Conservation (phyloP, 1,284 basidiomycete species). For the Cystobasidiaceae sp. region DNA sequence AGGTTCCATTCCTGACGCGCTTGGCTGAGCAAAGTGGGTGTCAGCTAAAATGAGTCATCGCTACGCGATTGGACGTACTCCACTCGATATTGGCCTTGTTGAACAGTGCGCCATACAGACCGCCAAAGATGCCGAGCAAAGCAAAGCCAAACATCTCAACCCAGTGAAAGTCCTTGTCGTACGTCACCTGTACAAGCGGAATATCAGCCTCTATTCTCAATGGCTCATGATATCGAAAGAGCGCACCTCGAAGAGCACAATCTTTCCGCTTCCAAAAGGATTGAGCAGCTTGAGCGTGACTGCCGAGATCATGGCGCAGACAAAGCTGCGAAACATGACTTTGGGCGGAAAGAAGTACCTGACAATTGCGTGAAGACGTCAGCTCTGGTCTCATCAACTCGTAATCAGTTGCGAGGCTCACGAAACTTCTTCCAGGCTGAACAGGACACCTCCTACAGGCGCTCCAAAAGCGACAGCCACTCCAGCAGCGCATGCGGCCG, state of each 20-base stretch:
- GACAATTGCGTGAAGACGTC: conserved; percentile 48
- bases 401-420: conserved; percentile 53
- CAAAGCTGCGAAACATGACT: conserved; percentile 63
- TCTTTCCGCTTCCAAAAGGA: conserved; percentile 67
- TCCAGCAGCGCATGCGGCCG: conserved; percentile 73
- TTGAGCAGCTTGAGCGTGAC: conserved; percentile 82
- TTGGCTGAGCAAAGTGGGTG: conserved; percentile 47
- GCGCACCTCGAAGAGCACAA: conserved; percentile 44
- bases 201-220: conserved; percentile 63
- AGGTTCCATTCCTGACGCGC: conserved; percentile 71
- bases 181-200: conserved; percentile 73
- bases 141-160: conserved; percentile 78
- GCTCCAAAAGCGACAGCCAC: conserved; percentile 46
- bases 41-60: not conserved
- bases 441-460: conserved; percentile 55
- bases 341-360: conserved; percentile 92
- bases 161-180: conserved; percentile 77
- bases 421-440: conserved; percentile 56
- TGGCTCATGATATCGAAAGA: not conserved
- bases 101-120: conserved; percentile 89
- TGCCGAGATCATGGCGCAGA: conserved; percentile 82
- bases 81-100: conserved; percentile 86
- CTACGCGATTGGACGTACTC: conserved; percentile 57
- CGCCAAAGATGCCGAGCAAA: conserved; percentile 79
- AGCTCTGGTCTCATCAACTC: not conserved